phyloP scores from a whole-genome alignment of 176 grass and related monocot genomes.

The Paspalum notatum region DNA sequence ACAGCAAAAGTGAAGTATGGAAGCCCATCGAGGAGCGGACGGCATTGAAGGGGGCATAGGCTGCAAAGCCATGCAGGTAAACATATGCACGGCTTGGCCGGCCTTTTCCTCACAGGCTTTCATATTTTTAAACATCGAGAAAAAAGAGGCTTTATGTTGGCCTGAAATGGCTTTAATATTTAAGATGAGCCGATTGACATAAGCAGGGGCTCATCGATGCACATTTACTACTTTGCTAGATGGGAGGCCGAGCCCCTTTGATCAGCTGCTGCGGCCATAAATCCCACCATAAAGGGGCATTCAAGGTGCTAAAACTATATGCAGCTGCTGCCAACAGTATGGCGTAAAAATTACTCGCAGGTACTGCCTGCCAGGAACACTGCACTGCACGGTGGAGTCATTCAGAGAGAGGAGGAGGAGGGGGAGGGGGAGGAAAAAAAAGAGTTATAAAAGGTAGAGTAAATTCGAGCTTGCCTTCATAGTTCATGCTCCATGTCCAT shows the following conservation, averaged over 20 bases:
- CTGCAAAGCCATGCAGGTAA: constrained; percentile 27
- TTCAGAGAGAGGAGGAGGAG: not conserved
- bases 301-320: constrained; percentile 55
- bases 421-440: too few species aligned
- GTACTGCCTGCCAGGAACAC: constrained; percentile 29
- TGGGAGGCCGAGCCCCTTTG: constrained; percentile 33
- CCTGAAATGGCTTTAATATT: constrained; percentile 41
- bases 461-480: not conserved
- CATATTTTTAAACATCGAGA: constrained; percentile 29
- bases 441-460: not conserved
- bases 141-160: constrained; percentile 44
- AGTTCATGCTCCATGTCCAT: not conserved
- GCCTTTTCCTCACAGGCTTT: constrained; percentile 25
- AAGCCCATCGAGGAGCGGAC: constrained; percentile 44
- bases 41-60: constrained; percentile 48
- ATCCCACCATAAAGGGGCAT: constrained; percentile 52
- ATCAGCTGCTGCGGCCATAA: constrained; percentile 46
- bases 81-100: constrained; percentile 9
- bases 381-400: constrained; percentile 15
- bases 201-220: constrained; percentile 46
- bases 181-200: constrained; percentile 46
- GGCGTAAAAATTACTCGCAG: constrained; percentile 42
- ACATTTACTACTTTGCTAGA: constrained; percentile 52
- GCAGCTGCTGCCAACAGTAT: constrained; percentile 43
- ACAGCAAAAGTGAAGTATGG: constrained; percentile 32